Conservation (phyloP, 2,329 filamentous ascomycete genomes). For the Epichloe aotearoae region DNA sequence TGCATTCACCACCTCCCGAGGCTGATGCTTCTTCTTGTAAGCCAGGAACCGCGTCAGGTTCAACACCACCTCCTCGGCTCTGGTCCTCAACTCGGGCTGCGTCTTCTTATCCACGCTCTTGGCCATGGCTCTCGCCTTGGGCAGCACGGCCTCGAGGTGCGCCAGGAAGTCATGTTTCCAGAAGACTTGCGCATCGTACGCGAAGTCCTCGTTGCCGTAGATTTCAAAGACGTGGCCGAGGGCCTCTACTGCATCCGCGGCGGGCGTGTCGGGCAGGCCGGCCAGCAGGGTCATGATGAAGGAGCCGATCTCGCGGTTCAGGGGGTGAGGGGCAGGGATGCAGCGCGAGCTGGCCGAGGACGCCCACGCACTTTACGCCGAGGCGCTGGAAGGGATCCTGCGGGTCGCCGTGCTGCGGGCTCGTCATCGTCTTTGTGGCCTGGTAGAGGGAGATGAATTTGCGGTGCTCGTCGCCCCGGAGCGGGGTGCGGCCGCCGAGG, state of each 20-base stretch:
- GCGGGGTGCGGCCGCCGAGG: conserved; percentile 34
- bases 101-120: conserved; percentile 50
- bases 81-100: conserved; percentile 39
- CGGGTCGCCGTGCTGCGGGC: conserved; percentile 10
- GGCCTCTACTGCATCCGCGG: conserved; percentile 48
- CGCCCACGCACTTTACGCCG: conserved; percentile 53
- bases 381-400: conserved; percentile 48
- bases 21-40: conserved; percentile 49
- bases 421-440: conserved; percentile 29
- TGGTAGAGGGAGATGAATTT: conserved; percentile 55
- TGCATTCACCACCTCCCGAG: conserved; percentile 8
- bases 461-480: conserved; percentile 40
- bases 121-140: conserved; percentile 41
- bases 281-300: conserved; percentile 46
- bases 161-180: conserved; percentile 47
- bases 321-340: conserved; percentile 35
- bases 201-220: conserved; percentile 46
- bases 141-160: conserved; percentile 40
- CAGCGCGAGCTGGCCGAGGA: conserved; percentile 49
- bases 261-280: conserved; percentile 35
- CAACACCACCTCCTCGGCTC: conserved; percentile 46
- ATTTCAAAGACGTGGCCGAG: conserved; percentile 56
- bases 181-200: conserved; percentile 49
- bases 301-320: conserved; percentile 50
- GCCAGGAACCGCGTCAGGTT: conserved; percentile 49